Evolutionary conservation across 495 filamentous ascomycete genomes (phyloP).

Genomic region (Aspergillus homomorphus): DNA sequence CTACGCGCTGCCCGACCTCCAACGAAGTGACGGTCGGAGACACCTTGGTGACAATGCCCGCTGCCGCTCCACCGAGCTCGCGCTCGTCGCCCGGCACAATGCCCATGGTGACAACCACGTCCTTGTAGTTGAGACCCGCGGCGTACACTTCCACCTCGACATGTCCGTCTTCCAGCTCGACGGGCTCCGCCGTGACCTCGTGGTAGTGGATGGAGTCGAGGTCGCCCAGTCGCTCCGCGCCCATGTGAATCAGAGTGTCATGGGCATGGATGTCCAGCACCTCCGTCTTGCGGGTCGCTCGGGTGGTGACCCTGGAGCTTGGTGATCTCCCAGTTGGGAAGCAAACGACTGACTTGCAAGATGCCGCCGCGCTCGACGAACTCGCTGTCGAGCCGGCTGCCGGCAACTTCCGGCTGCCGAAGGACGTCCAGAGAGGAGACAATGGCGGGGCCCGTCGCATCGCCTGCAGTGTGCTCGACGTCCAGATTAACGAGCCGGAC

Average conservation of each 20-base stretch:
- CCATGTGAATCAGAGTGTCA: neutral
- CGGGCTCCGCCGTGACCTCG: conserved; percentile 17
- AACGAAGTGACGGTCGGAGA: neutral
- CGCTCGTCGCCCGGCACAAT: conserved; percentile 29
- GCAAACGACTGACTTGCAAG: conserved; percentile 24
- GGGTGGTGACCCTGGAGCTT: neutral
- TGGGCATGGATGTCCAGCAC: neutral
- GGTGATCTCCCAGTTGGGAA: conserved; percentile 17
- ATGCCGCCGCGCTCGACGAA: conserved; percentile 30
- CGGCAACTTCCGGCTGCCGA: conserved; percentile 11
- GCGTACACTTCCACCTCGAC: conserved; percentile 32
- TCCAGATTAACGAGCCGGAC: conserved; percentile 31
- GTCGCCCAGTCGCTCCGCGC: neutral
- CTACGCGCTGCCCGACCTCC: conserved; percentile 32
- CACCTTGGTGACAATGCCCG: conserved; percentile 35
- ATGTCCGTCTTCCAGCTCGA: conserved; percentile 7
- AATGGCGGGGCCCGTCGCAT: neutral
- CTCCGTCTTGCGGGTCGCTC: neutral
- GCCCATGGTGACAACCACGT: conserved; percentile 38
- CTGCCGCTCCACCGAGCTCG: conserved; percentile 38
- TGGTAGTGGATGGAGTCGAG: neutral
- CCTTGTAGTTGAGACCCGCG: conserved; percentile 35
- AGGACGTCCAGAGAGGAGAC: conserved; percentile 7
- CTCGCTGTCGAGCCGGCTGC: conserved; percentile 15
- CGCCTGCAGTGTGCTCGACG: conserved; percentile 20